Evolutionary conservation across 768 basidiomycete genomes (phyloP), one percentile per base, ranked within the genome.

Genomic region (Pilatotrama ljubarskyi): DNA sequence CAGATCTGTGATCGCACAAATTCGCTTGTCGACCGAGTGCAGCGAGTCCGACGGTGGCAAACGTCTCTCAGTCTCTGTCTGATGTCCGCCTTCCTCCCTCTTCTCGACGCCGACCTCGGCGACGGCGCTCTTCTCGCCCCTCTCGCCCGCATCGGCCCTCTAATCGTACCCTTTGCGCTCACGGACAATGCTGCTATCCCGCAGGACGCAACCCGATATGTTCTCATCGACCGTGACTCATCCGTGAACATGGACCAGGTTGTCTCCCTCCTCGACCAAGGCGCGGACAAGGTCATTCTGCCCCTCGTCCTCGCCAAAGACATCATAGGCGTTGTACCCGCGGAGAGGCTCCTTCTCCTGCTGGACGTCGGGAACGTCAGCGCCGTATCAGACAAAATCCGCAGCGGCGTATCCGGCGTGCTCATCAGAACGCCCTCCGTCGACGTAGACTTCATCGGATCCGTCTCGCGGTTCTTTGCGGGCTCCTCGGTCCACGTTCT

Each of bases 231-330:
- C 55, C 71, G 78, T 55, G 75, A 77, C 63, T 60, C 73, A 14
- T 68, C 79, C 11, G 66, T 78, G 43, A 76, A 81, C 50, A 53
- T 80, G n/a, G 86, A 88, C 54, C 76, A 82, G 22, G 77, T 86
- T 66, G 77, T 84, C 57, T 74, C 82, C 20, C 82, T 79, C 78
- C 83, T 99, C 29, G 91, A 98, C 73, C 76, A 76, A 20, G 94
- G 95, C 22, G 84, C 87, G 2, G 82, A 87, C 66, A 95, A 91
- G 73, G 80, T 94, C 68, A 85, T 97, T 38, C 80, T 94, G 0
- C 82, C 87, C 18, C 79, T 85, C 42, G 73, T 84, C n/a, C 79
- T 80, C 67, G 88, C 82, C 29, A 86, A 84, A 70, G 84, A 83
- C 49, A 78, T 90, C 46, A 83, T 90, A 44, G 85, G 82, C n/a